A percentile compares a stretch with the other conserved stretches of the same genome.
Conservation (phyloP, 768 basidiomycete genomes). For the Termitomyces sp. region DNA sequence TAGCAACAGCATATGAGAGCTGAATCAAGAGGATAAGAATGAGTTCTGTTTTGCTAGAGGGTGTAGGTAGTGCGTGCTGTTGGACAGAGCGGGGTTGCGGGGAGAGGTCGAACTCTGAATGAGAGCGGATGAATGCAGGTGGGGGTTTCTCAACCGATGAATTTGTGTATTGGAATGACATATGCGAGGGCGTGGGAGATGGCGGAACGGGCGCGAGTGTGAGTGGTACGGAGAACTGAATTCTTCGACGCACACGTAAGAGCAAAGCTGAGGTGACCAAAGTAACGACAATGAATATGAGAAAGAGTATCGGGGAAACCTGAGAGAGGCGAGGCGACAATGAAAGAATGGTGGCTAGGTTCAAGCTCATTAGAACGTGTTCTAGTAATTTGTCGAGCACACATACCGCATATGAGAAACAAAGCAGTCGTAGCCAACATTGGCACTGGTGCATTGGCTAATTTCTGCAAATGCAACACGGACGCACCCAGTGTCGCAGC, state of each 20-base stretch:
- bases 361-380: neutral
- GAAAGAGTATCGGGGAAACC: conserved; percentile 5
- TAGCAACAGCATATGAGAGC: conserved; percentile 1
- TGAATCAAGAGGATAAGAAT: conserved; percentile 2
- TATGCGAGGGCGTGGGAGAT: conserved; percentile 1
- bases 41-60: neutral
- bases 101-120: neutral
- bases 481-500: conserved; percentile 3
- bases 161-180: neutral
- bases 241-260: neutral
- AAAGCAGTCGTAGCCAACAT: conserved; percentile 4
- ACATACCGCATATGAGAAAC: conserved; percentile 7
- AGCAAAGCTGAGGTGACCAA: conserved; percentile 1
- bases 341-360: conserved; percentile 10
- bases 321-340: conserved; percentile 4
- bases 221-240: neutral
- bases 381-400: neutral
- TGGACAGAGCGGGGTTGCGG: neutral
- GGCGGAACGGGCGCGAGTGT: conserved; percentile 1
- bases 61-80: neutral
- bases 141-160: conserved; percentile 1
- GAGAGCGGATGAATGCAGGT: neutral
- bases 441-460: neutral
- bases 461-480: conserved; percentile 7
- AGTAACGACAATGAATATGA: conserved; percentile 5